phyloP scores from a whole-genome alignment of 306 rosid species.

The Citrullus amarus region DNA sequence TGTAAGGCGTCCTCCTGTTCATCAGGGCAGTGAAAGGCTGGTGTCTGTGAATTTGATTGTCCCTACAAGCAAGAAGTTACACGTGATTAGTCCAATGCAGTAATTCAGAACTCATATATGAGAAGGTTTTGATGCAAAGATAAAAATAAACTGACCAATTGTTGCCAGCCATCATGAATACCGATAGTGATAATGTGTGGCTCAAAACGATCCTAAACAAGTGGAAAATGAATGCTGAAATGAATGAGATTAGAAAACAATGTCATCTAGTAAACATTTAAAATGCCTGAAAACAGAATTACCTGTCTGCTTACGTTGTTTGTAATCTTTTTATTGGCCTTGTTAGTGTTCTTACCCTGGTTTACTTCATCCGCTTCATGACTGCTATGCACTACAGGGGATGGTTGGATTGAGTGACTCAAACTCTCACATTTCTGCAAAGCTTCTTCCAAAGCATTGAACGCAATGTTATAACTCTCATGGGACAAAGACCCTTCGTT shows the following conservation, averaged over 20 bases:
- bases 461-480: slow-evolving; percentile 30
- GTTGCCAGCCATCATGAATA: slow-evolving; percentile 30
- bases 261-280: neutral
- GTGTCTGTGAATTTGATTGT: slow-evolving; percentile 13
- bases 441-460: slow-evolving; percentile 31
- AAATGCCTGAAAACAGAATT: slow-evolving; percentile 10
- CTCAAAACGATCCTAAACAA: slow-evolving; percentile 17
- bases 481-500: slow-evolving; percentile 41
- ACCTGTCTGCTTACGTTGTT: slow-evolving; percentile 22
- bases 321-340: slow-evolving; percentile 14
- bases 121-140: neutral
- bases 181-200: slow-evolving; percentile 14
- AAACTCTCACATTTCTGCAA: slow-evolving; percentile 27
- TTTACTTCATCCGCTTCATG: slow-evolving; percentile 18
- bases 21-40: slow-evolving; percentile 12
- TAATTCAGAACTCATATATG: neutral
- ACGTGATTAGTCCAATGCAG: neutral
- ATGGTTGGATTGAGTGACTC: slow-evolving; percentile 15
- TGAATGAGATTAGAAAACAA: neutral
- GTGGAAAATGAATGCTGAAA: neutral
- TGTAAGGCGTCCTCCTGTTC: slow-evolving; percentile 13
- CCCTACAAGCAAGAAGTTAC: slow-evolving; percentile 14
- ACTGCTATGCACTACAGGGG: slow-evolving; percentile 12
- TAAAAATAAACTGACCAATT: slow-evolving; percentile 18
- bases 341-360: slow-evolving; percentile 12